Evolutionary conservation across 805 yeast genomes (phyloP).

Genomic region (Yamadazyma kitorensis): DNA sequence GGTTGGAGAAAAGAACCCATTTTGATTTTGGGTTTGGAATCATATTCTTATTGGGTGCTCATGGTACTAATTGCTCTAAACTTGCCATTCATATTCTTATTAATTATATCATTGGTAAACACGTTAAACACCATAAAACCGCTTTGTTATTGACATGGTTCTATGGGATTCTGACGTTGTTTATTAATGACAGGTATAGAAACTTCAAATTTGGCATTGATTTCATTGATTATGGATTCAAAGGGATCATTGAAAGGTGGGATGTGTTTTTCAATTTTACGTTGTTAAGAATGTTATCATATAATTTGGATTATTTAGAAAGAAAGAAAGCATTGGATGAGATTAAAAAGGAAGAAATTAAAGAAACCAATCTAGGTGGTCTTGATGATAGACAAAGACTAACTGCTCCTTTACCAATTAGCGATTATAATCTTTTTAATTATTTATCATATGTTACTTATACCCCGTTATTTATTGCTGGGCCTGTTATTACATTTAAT

Average conservation of each 20-base stretch:
- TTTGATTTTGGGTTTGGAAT: slow-evolving; percentile 77
- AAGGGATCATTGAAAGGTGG: slow-evolving; percentile 87
- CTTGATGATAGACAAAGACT: slow-evolving; percentile 64
- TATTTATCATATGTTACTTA: slow-evolving; percentile 77
- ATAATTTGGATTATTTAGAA: slow-evolving; percentile 69
- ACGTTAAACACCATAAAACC: slow-evolving; percentile 26
- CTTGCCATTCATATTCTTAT: slow-evolving; percentile 56
- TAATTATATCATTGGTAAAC: slow-evolving; percentile 49
- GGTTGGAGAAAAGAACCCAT: slow-evolving; percentile 38
- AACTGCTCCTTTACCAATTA: slow-evolving; percentile 56
- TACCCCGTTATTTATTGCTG: slow-evolving; percentile 90
- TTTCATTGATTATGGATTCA: slow-evolving; percentile 56
- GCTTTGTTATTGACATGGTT: slow-evolving; percentile 61
- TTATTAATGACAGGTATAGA: slow-evolving; percentile 70
- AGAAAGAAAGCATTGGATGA: slow-evolving; percentile 20
- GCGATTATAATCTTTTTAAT: slow-evolving; percentile 61
- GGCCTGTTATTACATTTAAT: slow-evolving; percentile 91
- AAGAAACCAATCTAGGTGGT: slow-evolving; percentile 8
- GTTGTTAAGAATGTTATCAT: slow-evolving; percentile 78
- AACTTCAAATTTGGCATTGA: slow-evolving; percentile 53
- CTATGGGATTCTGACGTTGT: slow-evolving; percentile 75
- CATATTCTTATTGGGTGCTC: slow-evolving; percentile 65
- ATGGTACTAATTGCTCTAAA: slow-evolving; percentile 72
- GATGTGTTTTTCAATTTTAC: slow-evolving; percentile 94
- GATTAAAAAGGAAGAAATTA: slow-evolving; percentile 11